Percentiles rank a stretch among this genome's conserved stretches.
These are phyloP conservation scores for Ligustrum vulgare DNA, from an alignment of 257 asterid species.

Conservation along the genomic window DNA sequence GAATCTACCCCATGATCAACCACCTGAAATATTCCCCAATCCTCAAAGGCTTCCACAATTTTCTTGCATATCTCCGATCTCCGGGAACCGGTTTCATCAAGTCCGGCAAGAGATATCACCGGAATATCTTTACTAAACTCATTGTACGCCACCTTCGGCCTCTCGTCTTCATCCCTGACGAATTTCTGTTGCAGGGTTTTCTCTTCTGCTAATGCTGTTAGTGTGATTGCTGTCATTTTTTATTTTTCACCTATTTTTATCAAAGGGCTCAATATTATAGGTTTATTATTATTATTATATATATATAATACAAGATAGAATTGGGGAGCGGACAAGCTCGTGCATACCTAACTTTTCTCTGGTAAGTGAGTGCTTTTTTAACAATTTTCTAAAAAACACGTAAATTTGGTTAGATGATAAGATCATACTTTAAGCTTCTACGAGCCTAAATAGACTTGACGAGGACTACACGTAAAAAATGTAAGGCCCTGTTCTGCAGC, in stretches of 20 bases:
- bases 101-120: conserved; percentile 72
- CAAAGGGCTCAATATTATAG: background rate
- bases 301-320: background rate
- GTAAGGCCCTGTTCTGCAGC: too few relatives aligned
- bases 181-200: conserved; percentile 40
- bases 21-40: conserved; percentile 89
- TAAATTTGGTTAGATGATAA: too few relatives aligned
- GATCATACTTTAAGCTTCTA: too few relatives aligned
- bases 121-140: conserved; percentile 77
- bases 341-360: background rate
- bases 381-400: too few relatives aligned
- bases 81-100: conserved; percentile 29
- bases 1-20: conserved; percentile 69
- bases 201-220: conserved; percentile 42
- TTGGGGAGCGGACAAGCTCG: background rate
- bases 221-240: conserved; percentile 28
- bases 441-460: too few relatives aligned
- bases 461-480: too few relatives aligned
- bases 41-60: conserved; percentile 77
- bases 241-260: background rate
- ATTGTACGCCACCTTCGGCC: conserved; percentile 79
- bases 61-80: conserved; percentile 53
- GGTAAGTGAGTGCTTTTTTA: background rate
- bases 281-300: too few relatives aligned
- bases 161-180: conserved; percentile 82